Evolutionary conservation across 140 eudicot species (phyloP), one percentile per base, ranked within the genome.

Genomic region (Flaveria floridana): DNA sequence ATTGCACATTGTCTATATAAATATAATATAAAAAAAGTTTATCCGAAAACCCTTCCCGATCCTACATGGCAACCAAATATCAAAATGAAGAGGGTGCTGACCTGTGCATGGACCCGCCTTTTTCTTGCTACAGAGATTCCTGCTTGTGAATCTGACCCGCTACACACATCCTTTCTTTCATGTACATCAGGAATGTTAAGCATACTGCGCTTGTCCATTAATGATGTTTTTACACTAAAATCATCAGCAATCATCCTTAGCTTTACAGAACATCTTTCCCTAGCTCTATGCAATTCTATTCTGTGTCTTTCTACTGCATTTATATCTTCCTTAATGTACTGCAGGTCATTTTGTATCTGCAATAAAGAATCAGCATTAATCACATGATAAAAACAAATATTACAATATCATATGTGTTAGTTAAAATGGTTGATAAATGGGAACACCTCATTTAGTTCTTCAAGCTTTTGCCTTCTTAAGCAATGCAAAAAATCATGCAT

Each of bases 41-140:
- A 30, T 52, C 28, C 9, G 2, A 34, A 25, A 70, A 52, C 21
- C 63, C 20, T 47, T 70, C 28, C 74, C 4, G 2, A 12, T 48
- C 44, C 44, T 48, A 51, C 63, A 15, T 41, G 50, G 12, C 21
- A 26, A 28, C 16, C 30, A 4, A 28, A 71, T 55, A 20, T 71
- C 7, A 15, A 12, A 64, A 62, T 51, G 10, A 55, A 25, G 53
- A 59, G 58, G 51, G 15, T 25, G 67, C 81, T 68, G 52, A 94
- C 99, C 99, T 94, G 97, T 62, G 96, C 89, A 70, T 84, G 87
- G 21, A 88, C 84, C 41, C 95, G 79, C 75, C 88, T 94, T 79
- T 93, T 93, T 72, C 91, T 87, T 47, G 87, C 90, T 34, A 84
- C 72, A 53, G 86, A 66, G 12, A 79, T 75, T 71, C 88, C 97